phyloP scores from a whole-genome alignment of 2,329 filamentous ascomycete genomes.

The Botryosphaeria dothidea region DNA sequence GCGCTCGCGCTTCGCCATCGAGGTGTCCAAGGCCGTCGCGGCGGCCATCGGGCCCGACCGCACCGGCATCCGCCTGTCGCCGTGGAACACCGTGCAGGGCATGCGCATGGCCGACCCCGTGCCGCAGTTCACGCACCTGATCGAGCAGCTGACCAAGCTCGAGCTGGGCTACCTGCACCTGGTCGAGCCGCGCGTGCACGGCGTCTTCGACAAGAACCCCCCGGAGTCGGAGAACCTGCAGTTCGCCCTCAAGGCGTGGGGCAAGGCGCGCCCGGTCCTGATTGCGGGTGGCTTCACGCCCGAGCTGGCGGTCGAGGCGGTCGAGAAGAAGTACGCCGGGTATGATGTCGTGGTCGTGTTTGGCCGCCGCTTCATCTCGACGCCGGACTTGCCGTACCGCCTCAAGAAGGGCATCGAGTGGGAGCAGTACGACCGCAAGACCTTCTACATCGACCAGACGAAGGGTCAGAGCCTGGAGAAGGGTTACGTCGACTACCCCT shows the following conservation, averaged over 20 bases:
- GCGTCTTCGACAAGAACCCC: conserved; percentile 38
- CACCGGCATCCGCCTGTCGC: conserved; percentile 60
- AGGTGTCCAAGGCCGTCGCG: conserved; percentile 54
- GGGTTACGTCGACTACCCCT: conserved; percentile 47
- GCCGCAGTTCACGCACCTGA: conserved; percentile 63
- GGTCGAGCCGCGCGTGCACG: conserved; percentile 55
- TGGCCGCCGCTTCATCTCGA: conserved; percentile 51
- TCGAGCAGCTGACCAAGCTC: conserved; percentile 51
- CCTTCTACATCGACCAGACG: conserved; percentile 43
- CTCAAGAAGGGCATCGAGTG: conserved; percentile 46
- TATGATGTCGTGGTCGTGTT: conserved; percentile 50
- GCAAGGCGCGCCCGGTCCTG: conserved; percentile 32
- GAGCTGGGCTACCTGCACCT: conserved; percentile 63
- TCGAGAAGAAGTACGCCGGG: conserved; percentile 44
- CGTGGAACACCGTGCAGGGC: conserved; percentile 62
- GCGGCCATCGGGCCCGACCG: conserved; percentile 54
- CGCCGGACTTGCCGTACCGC: conserved; percentile 50
- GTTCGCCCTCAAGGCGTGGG: conserved; percentile 28
- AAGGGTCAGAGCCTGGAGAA: conserved; percentile 21
- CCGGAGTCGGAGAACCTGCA: conserved; percentile 26
- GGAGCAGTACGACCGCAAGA: conserved; percentile 45
- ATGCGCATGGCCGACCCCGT: conserved; percentile 65
- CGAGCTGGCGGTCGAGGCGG: conserved; percentile 37
- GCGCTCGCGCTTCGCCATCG: conserved; percentile 54
- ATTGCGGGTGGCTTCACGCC: conserved; percentile 46